phyloP scores from a whole-genome alignment of 192 early-diverging fungal species.

The Coemansia sp. region DNA sequence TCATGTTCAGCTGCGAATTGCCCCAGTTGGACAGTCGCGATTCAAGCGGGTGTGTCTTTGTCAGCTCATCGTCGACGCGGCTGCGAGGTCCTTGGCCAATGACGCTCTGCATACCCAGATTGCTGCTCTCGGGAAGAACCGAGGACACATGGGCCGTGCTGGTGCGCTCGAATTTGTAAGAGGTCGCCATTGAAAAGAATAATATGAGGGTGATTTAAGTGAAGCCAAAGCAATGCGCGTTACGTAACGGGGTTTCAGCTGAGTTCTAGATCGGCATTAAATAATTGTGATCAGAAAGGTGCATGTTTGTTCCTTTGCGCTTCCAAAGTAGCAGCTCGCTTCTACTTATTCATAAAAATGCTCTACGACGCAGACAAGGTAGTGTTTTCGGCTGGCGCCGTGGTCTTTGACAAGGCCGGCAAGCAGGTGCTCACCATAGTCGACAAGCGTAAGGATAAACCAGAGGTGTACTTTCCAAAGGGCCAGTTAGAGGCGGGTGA shows the following conservation, averaged over 20 bases:
- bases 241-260: no score
- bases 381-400: constrained; percentile 42
- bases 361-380: constrained; percentile 16
- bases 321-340: not conserved
- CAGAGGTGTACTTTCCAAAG: constrained; percentile 31
- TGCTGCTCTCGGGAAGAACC: constrained; percentile 25
- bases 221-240: not conserved
- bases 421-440: constrained; percentile 20
- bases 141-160: constrained; percentile 10
- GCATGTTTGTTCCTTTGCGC: not conserved
- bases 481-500: constrained; percentile 33
- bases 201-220: not conserved
- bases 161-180: constrained; percentile 31
- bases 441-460: not conserved
- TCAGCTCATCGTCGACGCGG: constrained; percentile 25
- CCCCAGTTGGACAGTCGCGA: constrained; percentile 74
- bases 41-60: constrained; percentile 75
- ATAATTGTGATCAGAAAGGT: no score
- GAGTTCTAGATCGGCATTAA: no score
- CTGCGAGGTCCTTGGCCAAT: constrained; percentile 26
- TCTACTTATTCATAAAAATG: constrained; percentile 5
- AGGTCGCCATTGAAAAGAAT: constrained; percentile 20
- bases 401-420: constrained; percentile 24
- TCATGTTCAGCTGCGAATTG: constrained; percentile 75
- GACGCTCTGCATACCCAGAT: constrained; percentile 19